Conservation (phyloP, 345 rosid species). For the Murraya koenigii region DNA sequence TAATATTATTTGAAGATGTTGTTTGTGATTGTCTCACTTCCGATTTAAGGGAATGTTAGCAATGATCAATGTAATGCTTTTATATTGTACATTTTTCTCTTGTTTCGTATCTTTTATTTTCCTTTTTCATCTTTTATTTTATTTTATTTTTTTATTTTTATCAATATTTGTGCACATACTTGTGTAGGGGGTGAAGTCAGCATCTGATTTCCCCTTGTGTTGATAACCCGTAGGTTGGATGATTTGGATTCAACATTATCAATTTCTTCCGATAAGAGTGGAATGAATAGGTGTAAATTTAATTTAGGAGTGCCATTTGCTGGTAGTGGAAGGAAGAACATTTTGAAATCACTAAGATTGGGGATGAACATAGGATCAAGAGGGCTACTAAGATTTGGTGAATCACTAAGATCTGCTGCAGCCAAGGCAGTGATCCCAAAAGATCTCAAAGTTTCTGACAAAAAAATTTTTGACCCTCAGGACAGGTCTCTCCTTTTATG, state of each 20-base stretch:
- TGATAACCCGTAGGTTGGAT: slow-evolving; percentile 51
- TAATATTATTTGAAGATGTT: neutral
- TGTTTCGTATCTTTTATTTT: neutral
- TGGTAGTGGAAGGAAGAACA: slow-evolving; percentile 34
- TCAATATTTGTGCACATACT: neutral
- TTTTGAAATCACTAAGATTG: slow-evolving; percentile 52
- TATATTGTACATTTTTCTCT: neutral
- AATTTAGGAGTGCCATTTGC: slow-evolving; percentile 32
- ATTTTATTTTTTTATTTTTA: neutral
- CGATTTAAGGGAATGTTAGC: neutral
- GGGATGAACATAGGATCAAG: slow-evolving; percentile 64
- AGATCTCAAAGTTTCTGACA: slow-evolving; percentile 72
- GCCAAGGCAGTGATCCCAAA: slow-evolving; percentile 73
- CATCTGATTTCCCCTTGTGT: slow-evolving; percentile 2
- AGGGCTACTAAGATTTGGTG: slow-evolving; percentile 55
- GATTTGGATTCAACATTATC: slow-evolving; percentile 62
- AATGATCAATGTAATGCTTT: neutral
- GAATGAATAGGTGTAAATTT: slow-evolving; percentile 43
- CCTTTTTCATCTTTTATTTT: too few relatives aligned
- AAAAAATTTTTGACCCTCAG: slow-evolving; percentile 73
- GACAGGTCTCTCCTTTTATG: slow-evolving; percentile 71
- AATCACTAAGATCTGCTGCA: slow-evolving; percentile 46
- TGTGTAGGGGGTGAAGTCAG: neutral
- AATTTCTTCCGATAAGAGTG: slow-evolving; percentile 33
- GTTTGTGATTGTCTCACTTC: neutral